Base-by-base conservation (phyloP, 768 basidiomycete species). In the Obba rivulosa region DNA sequence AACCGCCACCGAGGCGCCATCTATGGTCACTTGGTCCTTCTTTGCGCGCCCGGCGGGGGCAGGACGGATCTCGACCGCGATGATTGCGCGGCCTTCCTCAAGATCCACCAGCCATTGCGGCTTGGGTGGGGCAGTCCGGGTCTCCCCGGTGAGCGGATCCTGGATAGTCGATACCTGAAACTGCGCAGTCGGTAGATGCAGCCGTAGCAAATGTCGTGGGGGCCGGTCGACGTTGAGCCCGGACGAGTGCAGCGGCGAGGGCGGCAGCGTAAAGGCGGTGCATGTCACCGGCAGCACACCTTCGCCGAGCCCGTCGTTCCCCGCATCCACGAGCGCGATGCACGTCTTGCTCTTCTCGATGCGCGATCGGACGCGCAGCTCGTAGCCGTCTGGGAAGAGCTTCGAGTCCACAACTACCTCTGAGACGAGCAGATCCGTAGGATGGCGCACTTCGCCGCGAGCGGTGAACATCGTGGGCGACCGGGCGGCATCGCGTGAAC, bases 321-420 rank as follows among this genome's bases (percentile, higher is more conserved):
- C 50, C 48, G 48, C 22, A 16, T 52, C 48, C 22, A 51, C 53
- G 20, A 71, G 63, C 25, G 72, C 59, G 14, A 81, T 63, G 2
- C 60, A 66, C 36, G 62, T 60, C 16, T 64, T 64, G 9, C 58
- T 54, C 50, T 72, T 69, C 43, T 75, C 69, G 52, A 75, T 63
- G 20, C 58, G 64, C 21, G 80, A 80, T 40, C 60, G 59, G 37
- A 82, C 58, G 3, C 61, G 52, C 22, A 87, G 71, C 22, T 75
- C 70, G 52, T 89, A 92, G n/a, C 89, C 89, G 36, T 76, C 74
- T 0, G 85, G 79, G 66, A 87, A 92, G 49, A 88, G 69, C 62
- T 85, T 86, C 46, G 87, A 81, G 66, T 93, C 90, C 22, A 92
- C 74, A 22, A 92, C 77, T 24, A 92, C 61, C 65, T 95, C 92